Evolutionary conservation across 306 rosid species (phyloP).

Genomic region (Dryas alaskensis): DNA sequence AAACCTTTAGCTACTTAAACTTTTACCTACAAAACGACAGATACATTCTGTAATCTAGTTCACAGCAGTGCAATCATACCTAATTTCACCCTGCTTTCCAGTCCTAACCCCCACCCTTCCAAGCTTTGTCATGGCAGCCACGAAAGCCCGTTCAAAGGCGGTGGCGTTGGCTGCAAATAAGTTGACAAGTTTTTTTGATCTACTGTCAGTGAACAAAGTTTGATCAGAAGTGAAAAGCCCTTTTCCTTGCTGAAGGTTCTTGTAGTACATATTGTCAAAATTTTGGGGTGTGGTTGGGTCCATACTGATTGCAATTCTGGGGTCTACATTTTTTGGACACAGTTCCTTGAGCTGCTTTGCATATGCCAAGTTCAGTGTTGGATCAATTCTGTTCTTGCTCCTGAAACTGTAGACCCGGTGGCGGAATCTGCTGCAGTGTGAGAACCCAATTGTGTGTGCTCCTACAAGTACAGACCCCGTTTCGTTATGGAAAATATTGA

Average conservation of each 20-base stretch:
- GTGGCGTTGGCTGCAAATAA: conserved; percentile 57
- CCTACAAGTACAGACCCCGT: conserved; percentile 33
- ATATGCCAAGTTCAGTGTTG: conserved; percentile 47
- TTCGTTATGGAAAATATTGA: too few relatives aligned
- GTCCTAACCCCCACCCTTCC: conserved; percentile 63
- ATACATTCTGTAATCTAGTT: conserved; percentile 28
- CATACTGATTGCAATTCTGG: conserved; percentile 50
- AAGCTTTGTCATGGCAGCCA: conserved; percentile 66
- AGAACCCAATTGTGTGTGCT: conserved; percentile 83
- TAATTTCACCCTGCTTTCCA: conserved; percentile 59
- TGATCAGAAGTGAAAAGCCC: conserved; percentile 85
- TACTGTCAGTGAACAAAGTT: conserved; percentile 47
- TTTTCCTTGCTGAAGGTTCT: conserved; percentile 73
- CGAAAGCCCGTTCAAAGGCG: conserved; percentile 61
- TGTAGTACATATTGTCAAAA: conserved; percentile 73
- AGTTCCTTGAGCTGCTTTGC: conserved; percentile 44
- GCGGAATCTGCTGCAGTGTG: conserved; percentile 61
- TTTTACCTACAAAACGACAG: not conserved
- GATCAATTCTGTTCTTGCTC: conserved; percentile 55
- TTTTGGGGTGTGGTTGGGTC: conserved; percentile 54
- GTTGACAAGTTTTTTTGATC: conserved; percentile 58
- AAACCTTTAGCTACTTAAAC: not conserved
- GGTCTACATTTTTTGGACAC: conserved; percentile 65
- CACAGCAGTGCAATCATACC: conserved; percentile 48
- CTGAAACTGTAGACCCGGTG: conserved; percentile 58